These are phyloP conservation scores for Canavalia ensiformis DNA, from an alignment of 306 rosid species.

Conservation along the genomic window DNA sequence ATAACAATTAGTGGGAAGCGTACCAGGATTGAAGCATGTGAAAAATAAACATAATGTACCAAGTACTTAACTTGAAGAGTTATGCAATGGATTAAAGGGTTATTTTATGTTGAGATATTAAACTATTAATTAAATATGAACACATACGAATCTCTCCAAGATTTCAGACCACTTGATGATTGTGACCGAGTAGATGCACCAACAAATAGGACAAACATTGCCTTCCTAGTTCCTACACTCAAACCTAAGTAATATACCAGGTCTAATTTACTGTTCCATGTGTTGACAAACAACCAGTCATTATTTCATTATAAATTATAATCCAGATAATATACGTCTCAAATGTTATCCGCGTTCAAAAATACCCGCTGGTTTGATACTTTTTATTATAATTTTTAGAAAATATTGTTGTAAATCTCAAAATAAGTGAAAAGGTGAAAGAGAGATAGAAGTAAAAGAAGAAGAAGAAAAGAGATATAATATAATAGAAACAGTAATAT, in stretches of 20 bases:
- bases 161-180: slow-evolving; percentile 56
- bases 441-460: too few species aligned
- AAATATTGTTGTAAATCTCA: too few species aligned
- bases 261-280: slow-evolving; percentile 4
- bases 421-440: too few species aligned
- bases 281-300: slow-evolving; percentile 13
- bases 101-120: not conserved
- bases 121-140: not conserved
- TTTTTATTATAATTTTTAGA: not conserved
- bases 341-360: slow-evolving; percentile 34
- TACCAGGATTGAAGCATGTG: not conserved
- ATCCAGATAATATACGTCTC: not conserved
- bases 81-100: too few species aligned
- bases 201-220: slow-evolving; percentile 53
- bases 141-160: slow-evolving; percentile 55
- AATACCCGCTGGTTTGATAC: not conserved
- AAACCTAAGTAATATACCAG: slow-evolving; percentile 13
- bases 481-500: too few species aligned
- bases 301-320: not conserved
- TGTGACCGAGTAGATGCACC: slow-evolving; percentile 53
- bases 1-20: not conserved
- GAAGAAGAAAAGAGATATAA: too few species aligned
- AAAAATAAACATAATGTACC: too few species aligned
- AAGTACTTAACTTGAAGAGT: too few species aligned
- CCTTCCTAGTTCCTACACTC: not conserved